phyloP scores from a whole-genome alignment of 139 green algal species.

The Closterium sp. region DNA sequence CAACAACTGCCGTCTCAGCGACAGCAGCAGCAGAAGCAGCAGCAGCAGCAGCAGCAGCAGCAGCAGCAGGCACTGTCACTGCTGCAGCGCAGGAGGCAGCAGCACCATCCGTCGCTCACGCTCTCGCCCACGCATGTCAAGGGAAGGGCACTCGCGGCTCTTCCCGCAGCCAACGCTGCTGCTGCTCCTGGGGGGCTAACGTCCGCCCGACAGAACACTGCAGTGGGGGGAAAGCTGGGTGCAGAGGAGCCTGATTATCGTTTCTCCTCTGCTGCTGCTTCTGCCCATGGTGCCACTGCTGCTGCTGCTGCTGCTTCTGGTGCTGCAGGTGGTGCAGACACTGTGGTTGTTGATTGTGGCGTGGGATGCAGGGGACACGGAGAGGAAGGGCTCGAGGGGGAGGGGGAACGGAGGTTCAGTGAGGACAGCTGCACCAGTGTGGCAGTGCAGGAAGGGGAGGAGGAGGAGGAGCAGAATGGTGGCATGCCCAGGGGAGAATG shows the following conservation, averaged over 20 bases:
- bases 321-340: not conserved
- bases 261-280: not conserved
- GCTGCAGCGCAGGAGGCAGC: not conserved
- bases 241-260: not conserved
- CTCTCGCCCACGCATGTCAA: not conserved
- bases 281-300: not conserved
- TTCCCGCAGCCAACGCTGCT: not conserved
- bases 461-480: not conserved
- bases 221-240: not conserved
- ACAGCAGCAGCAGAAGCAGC: not conserved
- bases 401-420: not conserved
- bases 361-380: not conserved
- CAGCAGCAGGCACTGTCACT: not conserved
- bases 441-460: not conserved
- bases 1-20: not conserved
- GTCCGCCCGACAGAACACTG: not conserved
- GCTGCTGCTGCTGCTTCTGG: not conserved
- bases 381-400: not conserved
- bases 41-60: not conserved
- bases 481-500: not conserved
- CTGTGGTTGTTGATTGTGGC: not conserved
- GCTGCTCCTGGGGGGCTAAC: not conserved
- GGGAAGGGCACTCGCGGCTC: not conserved
- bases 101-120: not conserved
- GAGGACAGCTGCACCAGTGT: not conserved